Percentiles rank a stretch among this genome's conserved stretches.
Conservation (phyloP, 306 rosid species). For the Neltuma alba region DNA sequence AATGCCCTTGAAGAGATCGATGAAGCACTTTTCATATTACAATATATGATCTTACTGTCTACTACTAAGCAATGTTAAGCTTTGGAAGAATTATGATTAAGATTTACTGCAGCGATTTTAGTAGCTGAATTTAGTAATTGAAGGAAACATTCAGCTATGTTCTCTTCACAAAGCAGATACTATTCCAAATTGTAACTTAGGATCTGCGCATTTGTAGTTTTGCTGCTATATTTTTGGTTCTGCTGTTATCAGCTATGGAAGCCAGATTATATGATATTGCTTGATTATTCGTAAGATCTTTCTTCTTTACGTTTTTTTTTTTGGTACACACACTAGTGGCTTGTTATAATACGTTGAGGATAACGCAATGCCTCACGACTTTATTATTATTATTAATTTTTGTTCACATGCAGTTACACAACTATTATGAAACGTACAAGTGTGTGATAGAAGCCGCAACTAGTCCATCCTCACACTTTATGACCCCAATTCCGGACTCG, state of each 20-base stretch:
- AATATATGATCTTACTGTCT: too few species aligned
- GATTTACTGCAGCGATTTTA: not conserved
- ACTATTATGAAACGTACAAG: too few species aligned
- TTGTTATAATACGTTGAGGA: too few species aligned
- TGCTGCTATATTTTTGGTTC: not conserved
- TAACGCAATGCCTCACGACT: too few species aligned
- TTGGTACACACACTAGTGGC: too few species aligned
- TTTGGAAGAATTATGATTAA: not conserved
- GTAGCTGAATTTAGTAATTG: not conserved
- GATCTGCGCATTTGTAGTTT: not conserved
- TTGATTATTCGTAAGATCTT: not conserved
- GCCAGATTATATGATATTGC: not conserved
- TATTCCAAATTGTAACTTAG: not conserved
- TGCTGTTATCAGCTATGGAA: not conserved
- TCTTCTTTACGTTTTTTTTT: not conserved
- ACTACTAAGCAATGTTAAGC: not conserved
- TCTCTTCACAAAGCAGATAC: conserved; percentile 3
- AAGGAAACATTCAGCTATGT: conserved; percentile 19
- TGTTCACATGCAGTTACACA: too few species aligned
- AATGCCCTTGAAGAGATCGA: conserved; percentile 69
- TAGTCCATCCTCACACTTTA: too few species aligned
- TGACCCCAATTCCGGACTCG: too few species aligned
- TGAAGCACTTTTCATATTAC: too few species aligned
- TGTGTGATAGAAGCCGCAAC: too few species aligned
- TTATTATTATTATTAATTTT: too few species aligned